phyloP scores from a whole-genome alignment of 2,329 filamentous ascomycete genomes.

The Xylariaceae sp. region DNA sequence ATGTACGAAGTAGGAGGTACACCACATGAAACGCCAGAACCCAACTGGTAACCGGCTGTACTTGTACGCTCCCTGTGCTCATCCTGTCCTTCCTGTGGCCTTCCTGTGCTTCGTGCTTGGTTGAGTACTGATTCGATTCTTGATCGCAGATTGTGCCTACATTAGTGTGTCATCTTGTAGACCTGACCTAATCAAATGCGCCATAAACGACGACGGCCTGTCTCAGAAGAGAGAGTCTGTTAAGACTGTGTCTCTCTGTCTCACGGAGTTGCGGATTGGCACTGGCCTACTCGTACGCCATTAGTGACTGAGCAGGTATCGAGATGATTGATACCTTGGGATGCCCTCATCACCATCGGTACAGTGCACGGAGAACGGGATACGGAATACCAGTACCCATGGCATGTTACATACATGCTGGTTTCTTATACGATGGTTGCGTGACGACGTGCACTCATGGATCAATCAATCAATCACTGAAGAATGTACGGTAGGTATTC shows the following conservation, averaged over 20 bases:
- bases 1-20: background rate
- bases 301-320: no score
- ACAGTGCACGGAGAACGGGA: no score
- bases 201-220: background rate
- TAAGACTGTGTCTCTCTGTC: no score
- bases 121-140: background rate
- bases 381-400: background rate
- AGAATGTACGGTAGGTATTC: background rate
- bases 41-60: no score
- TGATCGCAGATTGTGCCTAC: background rate
- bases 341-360: no score
- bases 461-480: background rate
- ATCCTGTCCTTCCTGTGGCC: no score
- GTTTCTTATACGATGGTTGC: background rate
- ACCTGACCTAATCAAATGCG: background rate
- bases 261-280: no score
- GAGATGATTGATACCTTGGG: no score
- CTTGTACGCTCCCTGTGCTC: no score
- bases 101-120: background rate
- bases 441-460: conserved; percentile 4
- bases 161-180: background rate
- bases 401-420: background rate
- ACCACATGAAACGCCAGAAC: background rate
- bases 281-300: no score
- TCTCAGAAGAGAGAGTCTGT: no score